Evolutionary conservation across 805 yeast species (phyloP).

Genomic region (Barnettozyma pratensis): DNA sequence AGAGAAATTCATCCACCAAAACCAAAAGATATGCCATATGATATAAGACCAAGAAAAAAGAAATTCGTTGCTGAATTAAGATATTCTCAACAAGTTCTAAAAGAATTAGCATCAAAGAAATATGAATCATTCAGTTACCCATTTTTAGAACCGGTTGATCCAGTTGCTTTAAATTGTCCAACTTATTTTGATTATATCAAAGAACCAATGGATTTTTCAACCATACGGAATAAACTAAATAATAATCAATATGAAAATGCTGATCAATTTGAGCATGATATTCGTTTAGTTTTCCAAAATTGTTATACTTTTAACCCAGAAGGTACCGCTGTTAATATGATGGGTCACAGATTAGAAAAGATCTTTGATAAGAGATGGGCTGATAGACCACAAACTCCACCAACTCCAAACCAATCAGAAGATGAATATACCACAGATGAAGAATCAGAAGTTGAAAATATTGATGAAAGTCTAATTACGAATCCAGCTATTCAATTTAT

Average conservation of each 20-base stretch:
- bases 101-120: slow-evolving; percentile 79
- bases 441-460: slow-evolving; percentile 50
- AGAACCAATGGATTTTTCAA: slow-evolving; percentile 92
- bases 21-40: slow-evolving; percentile 89
- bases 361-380: slow-evolving; percentile 86
- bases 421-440: slow-evolving; percentile 34
- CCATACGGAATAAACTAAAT: slow-evolving; percentile 71
- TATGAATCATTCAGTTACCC: slow-evolving; percentile 85
- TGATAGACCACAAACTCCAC: slow-evolving; percentile 69
- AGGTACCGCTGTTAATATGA: slow-evolving; percentile 91
- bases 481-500: slow-evolving; percentile 88
- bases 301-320: slow-evolving; percentile 93
- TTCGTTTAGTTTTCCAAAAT: slow-evolving; percentile 77
- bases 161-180: slow-evolving; percentile 90
- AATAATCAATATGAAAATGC: slow-evolving; percentile 87
- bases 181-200: slow-evolving; percentile 81
- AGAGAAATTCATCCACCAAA: slow-evolving; percentile 96
- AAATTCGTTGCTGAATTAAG: slow-evolving; percentile 85
- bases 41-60: slow-evolving; percentile 85
- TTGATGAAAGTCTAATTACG: slow-evolving; percentile 59
- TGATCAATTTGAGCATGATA: slow-evolving; percentile 80
- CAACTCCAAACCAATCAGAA: slow-evolving; percentile 23
- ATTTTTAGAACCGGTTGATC: slow-evolving; percentile 90
- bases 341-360: slow-evolving; percentile 90
- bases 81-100: slow-evolving; percentile 75